Evolutionary conservation across 176 grass and related monocot species (phyloP), one percentile per base, ranked within the genome.

Genomic region (Rhynchospora breviuscula): DNA sequence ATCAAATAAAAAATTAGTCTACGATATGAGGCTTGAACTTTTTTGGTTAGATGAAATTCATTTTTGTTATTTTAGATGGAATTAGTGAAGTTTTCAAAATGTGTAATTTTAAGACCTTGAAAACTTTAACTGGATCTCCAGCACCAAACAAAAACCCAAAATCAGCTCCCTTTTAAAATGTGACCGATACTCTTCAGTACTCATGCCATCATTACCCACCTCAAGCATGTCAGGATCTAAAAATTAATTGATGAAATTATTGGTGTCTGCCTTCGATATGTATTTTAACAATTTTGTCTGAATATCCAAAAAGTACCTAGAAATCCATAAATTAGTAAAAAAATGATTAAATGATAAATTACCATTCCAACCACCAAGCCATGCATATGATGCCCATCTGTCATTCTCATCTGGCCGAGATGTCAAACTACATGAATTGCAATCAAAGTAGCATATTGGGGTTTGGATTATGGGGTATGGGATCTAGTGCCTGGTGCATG

Each of bases 211-310:
- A 7, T 98, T 98, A 40, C 95, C 95, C 11, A 98, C 91, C 82
- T 98, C 92, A 71, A 98, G 92, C 92, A 95, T 95, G 64, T 95
- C 92, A 67, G 95, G 95, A 91, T 98, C 95, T 98, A 61, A 78
- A 18, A 40, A 76, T 58, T 68, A 85, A 54, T 77, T 31, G 6
- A 62, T 52, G 9, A 81, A 63, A 81, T 3, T 63, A 26, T 45
- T 59, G 14, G 18, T 18, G 3, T 80, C 1, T 48, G 2, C 26
- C 8, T 72, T 19, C 4, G 22, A 22, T 72, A 21, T 59, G 15
- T 31, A 45, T 10, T 35, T 60, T 25, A 10, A 81, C 14, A 80
- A 69, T n/a, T 35, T 47, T 45, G 48, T n/a, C 76, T 86, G 2
- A 26, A 79, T 22, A 19, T 53, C 65, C 10, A 25, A 25, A 35